Conservation (phyloP, 1,284 basidiomycete species). For the Trametes versicolor region DNA sequence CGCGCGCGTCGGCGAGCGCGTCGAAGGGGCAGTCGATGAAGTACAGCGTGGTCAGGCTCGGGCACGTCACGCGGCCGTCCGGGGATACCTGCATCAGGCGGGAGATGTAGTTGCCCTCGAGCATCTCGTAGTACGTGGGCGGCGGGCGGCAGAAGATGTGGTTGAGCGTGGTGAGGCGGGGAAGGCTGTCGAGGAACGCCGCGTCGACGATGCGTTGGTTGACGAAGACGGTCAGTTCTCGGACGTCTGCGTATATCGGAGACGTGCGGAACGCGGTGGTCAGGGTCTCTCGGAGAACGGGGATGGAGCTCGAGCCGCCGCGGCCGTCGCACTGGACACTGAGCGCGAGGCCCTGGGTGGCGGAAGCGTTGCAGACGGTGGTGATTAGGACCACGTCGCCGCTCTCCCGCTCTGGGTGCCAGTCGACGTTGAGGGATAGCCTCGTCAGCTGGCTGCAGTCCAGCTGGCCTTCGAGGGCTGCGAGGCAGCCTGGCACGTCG, state of each 20-base stretch:
- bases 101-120: background rate
- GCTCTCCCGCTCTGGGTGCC: background rate
- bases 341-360: background rate
- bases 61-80: too few species aligned
- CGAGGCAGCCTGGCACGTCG: background rate
- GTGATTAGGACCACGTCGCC: too few species aligned
- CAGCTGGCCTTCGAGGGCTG: background rate
- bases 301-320: too few species aligned
- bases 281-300: background rate
- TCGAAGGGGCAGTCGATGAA: constrained; percentile 4
- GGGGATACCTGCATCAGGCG: background rate
- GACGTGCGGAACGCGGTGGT: background rate
- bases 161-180: constrained; percentile 2
- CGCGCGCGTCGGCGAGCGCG: constrained; percentile 2
- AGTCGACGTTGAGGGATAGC: background rate
- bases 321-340: too few species aligned
- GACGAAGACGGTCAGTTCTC: constrained; percentile 1
- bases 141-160: constrained; percentile 5
- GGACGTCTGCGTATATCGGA: constrained; percentile 4
- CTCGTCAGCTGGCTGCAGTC: constrained; percentile 1
- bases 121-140: background rate
- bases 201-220: background rate
- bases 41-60: constrained; percentile 6
- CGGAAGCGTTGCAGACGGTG: background rate
- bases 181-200: background rate